Conservation (phyloP, 148 eudicot species). For the Vaccinium corymbosum region DNA sequence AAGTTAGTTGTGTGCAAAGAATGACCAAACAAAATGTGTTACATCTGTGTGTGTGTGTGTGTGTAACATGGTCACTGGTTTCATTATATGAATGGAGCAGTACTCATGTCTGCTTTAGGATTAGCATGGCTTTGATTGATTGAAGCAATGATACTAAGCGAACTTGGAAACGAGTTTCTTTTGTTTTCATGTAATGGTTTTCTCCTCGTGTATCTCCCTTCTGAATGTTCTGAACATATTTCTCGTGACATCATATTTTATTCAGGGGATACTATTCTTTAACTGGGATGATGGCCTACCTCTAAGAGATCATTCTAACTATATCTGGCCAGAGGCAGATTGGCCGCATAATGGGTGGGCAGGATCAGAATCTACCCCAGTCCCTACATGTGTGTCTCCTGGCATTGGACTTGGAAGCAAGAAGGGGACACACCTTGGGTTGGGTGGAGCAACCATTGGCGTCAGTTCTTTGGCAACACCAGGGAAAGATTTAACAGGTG, state of each 20-base stretch:
- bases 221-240: neutral
- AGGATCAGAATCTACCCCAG: conserved; percentile 70
- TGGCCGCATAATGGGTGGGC: conserved; percentile 98
- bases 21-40: neutral
- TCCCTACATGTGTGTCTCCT: conserved; percentile 79
- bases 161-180: neutral
- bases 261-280: conserved; percentile 82
- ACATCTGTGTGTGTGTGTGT: neutral
- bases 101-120: neutral
- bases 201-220: neutral
- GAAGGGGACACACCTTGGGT: conserved; percentile 66
- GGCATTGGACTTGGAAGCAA: conserved; percentile 69
- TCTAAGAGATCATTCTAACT: conserved; percentile 40
- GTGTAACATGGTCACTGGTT: neutral
- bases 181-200: conserved; percentile 2
- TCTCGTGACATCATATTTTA: conserved; percentile 9
- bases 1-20: neutral
- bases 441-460: conserved; percentile 83
- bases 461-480: conserved; percentile 45
- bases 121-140: neutral
- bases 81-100: neutral
- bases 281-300: conserved; percentile 63
- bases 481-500: conserved; percentile 50
- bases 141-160: neutral
- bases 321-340: conserved; percentile 83